Percentiles rank a stretch among this genome's conserved stretches.
phyloP scores from a whole-genome alignment of 78 protist genomes.

The Mastigamoeba balamuthi region DNA sequence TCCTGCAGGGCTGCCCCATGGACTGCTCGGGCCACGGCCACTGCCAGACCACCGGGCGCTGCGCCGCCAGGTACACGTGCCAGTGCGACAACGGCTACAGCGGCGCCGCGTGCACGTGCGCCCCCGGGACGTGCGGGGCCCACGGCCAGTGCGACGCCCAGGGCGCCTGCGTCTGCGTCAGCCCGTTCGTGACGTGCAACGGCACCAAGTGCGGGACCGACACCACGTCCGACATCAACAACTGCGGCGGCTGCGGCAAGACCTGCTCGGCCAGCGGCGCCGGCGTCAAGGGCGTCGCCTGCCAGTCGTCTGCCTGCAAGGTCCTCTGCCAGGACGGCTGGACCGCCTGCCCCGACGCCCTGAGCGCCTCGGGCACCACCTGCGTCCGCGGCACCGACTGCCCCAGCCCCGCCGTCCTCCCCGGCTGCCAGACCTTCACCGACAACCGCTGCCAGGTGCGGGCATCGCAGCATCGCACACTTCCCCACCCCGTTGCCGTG shows the following conservation, averaged over 20 bases:
- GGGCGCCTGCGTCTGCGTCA: no score
- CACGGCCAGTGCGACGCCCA: no score
- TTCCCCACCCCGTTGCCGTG: no score
- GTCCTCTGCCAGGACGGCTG: neutral
- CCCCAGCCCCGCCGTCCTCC: slow-evolving; percentile 2
- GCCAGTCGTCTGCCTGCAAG: neutral
- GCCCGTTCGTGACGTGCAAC: no score
- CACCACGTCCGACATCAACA: neutral
- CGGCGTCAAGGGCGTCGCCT: neutral
- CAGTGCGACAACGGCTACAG: neutral
- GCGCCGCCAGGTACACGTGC: neutral
- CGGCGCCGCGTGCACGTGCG: neutral
- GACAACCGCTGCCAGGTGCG: slow-evolving; percentile 17
- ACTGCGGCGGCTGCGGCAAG: neutral
- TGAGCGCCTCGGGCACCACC: neutral
- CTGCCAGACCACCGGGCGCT: neutral
- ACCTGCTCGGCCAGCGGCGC: neutral
- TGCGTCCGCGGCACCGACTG: neutral
- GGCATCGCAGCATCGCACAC: no score
- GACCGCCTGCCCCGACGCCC: neutral
- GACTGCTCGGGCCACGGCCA: neutral
- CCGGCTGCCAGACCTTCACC: slow-evolving; percentile 19
- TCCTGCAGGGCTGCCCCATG: neutral
- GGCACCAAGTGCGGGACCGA: neutral
- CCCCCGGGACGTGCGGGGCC: neutral